These are phyloP conservation scores for Paramecium primaurelia DNA, from an alignment of 73 alveolate genomes.

Conservation along the genomic window DNA sequence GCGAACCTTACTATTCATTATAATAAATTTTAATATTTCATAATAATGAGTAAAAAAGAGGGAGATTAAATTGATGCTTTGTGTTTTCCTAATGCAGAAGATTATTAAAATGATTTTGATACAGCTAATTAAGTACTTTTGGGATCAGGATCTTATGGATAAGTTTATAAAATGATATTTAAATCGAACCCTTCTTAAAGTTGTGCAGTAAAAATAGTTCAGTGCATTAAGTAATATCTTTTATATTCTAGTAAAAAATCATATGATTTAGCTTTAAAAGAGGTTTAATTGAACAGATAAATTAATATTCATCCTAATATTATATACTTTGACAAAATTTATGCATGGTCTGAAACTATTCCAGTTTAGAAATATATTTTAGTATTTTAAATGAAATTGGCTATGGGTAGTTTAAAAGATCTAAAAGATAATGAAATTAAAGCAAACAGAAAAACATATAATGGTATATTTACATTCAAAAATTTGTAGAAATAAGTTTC, in stretches of 20 bases:
- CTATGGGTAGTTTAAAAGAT: neutral
- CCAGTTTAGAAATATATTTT: neutral
- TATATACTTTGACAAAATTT: neutral
- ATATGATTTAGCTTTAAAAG: neutral
- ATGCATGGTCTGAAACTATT: conserved; percentile 29
- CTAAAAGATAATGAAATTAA: neutral
- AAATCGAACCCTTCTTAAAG: neutral
- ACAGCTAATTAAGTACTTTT: neutral
- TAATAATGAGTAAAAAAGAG: neutral
- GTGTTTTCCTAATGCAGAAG: conserved; percentile 36
- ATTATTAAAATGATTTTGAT: neutral
- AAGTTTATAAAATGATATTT: neutral
- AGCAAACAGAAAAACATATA: neutral
- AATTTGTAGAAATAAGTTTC: neutral
- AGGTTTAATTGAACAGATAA: neutral
- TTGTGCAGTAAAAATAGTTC: conserved; percentile 3
- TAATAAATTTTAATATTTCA: neutral
- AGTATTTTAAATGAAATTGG: neutral
- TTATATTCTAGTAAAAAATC: neutral
- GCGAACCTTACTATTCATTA: neutral
- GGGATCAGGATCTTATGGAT: conserved; percentile 13
- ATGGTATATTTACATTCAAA: neutral
- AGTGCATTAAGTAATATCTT: neutral
- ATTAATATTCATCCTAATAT: conserved; percentile 25
- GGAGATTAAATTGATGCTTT: neutral